Percentiles rank a stretch among this genome's conserved stretches.
Conservation (phyloP, 75 land plant genomes). For the Azolla pinnata region DNA sequence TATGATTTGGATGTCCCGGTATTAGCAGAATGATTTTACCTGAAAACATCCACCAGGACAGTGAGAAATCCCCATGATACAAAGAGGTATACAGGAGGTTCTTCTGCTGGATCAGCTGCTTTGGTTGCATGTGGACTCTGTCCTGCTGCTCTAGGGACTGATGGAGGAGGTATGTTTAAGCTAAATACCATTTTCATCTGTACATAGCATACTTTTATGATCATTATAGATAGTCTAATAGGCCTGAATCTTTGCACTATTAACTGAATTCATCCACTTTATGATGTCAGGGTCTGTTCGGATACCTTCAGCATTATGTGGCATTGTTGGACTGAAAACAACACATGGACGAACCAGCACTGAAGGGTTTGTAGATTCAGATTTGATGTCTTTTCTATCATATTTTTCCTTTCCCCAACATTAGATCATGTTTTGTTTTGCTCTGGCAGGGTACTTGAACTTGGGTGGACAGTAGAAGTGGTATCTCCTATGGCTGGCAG, state of each 20-base stretch:
- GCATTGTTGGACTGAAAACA: constrained; percentile 79
- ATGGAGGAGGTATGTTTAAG: constrained; percentile 78
- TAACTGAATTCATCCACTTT: neutral
- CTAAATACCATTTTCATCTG: neutral
- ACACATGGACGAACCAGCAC: constrained; percentile 72
- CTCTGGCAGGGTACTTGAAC: constrained; percentile 5
- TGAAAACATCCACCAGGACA: constrained; percentile 38
- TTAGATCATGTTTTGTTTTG: too few relatives aligned
- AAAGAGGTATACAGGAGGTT: constrained; percentile 83
- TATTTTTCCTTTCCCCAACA: too few relatives aligned
- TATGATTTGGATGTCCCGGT: too few relatives aligned
- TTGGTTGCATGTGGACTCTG: constrained; percentile 85
- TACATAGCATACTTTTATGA: too few relatives aligned
- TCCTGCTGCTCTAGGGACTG: constrained; percentile 88
- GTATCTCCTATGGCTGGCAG: constrained; percentile 81
- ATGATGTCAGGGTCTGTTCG: constrained; percentile 68
- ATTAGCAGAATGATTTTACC: too few relatives aligned
- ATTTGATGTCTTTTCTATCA: too few relatives aligned
- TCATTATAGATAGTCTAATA: too few relatives aligned
- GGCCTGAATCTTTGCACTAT: too few relatives aligned
- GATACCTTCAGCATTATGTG: constrained; percentile 88
- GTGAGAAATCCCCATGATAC: constrained; percentile 73
- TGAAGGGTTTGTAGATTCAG: constrained; percentile 44
- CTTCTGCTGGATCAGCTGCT: constrained; percentile 94
- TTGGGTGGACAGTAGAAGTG: constrained; percentile 73